phyloP scores from a whole-genome alignment of 208 protist genomes.

The Lotmaria passim region DNA sequence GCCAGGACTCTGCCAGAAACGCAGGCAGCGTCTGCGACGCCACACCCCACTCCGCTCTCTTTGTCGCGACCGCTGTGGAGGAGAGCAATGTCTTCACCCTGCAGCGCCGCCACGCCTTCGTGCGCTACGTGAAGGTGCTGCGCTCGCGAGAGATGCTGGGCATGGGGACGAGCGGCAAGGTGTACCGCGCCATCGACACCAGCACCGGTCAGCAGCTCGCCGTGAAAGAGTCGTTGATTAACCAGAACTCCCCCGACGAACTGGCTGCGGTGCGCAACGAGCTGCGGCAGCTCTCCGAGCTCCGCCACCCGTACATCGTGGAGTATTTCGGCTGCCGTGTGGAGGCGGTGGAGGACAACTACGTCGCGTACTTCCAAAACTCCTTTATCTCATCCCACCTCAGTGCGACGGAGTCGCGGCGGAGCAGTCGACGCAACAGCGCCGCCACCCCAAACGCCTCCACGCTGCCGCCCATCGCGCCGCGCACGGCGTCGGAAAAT shows the following conservation, averaged over 20 bases:
- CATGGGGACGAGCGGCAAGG: conserved; percentile 31
- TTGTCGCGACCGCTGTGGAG: not conserved
- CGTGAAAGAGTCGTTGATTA: conserved; percentile 41
- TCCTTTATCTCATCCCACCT: conserved; percentile 12
- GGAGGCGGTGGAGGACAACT: conserved; percentile 15
- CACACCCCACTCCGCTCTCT: too few species aligned
- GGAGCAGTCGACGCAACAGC: not conserved
- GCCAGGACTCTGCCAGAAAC: not conserved
- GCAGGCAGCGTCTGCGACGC: not conserved
- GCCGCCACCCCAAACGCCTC: not conserved
- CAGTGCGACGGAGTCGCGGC: not conserved
- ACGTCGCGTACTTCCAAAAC: conserved; percentile 1
- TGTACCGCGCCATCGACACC: conserved; percentile 41
- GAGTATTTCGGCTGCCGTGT: conserved; percentile 45
- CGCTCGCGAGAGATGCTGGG: conserved; percentile 25
- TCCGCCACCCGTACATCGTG: conserved; percentile 43
- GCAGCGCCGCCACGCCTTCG: conserved; percentile 18
- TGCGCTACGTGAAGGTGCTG: conserved; percentile 22
- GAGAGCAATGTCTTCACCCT: conserved; percentile 12
- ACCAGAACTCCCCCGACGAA: conserved; percentile 27
- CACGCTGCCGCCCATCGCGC: not conserved
- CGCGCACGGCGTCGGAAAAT: not conserved
- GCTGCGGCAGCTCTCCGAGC: conserved; percentile 35
- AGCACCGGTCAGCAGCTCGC: conserved; percentile 41
- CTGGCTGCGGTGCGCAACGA: conserved; percentile 37